Conservation (phyloP, 2,329 filamentous ascomycete species). For the Exophiala spinifera region DNA sequence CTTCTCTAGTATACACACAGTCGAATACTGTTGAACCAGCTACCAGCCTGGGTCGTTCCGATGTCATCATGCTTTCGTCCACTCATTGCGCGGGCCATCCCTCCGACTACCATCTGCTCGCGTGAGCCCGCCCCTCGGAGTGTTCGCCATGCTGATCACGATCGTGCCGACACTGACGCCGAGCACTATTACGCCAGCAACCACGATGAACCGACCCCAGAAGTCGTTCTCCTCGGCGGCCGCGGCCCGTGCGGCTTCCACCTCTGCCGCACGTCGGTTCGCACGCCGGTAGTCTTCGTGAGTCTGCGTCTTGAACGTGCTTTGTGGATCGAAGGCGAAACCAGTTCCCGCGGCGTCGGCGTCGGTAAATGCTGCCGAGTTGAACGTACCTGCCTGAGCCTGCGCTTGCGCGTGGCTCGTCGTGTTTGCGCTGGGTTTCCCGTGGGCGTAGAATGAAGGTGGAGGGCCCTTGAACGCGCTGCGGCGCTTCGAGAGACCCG, state of each 20-base stretch:
- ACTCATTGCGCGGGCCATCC: constrained; percentile 17
- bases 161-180: constrained; percentile 34
- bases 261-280: constrained; percentile 40
- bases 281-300: constrained; percentile 56
- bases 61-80: constrained; percentile 18
- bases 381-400: constrained; percentile 16
- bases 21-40: too few species aligned
- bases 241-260: constrained; percentile 33
- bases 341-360: constrained; percentile 42
- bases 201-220: constrained; percentile 37
- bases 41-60: not conserved
- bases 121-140: constrained; percentile 23
- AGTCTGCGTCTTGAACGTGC: constrained; percentile 71
- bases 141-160: constrained; percentile 20
- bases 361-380: constrained; percentile 27
- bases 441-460: constrained; percentile 79
- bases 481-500: constrained; percentile 73
- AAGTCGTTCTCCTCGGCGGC: constrained; percentile 37
- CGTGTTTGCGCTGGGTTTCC: constrained; percentile 61
- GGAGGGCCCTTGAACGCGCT: constrained; percentile 80
- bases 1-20: too few species aligned
- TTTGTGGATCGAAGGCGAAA: constrained; percentile 76
- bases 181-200: constrained; percentile 39
- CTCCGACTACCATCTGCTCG: constrained; percentile 26
- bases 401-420: constrained; percentile 46